phyloP scores from a whole-genome alignment of 768 basidiomycete genomes.

The Hygrophoropsis aurantiaca region DNA sequence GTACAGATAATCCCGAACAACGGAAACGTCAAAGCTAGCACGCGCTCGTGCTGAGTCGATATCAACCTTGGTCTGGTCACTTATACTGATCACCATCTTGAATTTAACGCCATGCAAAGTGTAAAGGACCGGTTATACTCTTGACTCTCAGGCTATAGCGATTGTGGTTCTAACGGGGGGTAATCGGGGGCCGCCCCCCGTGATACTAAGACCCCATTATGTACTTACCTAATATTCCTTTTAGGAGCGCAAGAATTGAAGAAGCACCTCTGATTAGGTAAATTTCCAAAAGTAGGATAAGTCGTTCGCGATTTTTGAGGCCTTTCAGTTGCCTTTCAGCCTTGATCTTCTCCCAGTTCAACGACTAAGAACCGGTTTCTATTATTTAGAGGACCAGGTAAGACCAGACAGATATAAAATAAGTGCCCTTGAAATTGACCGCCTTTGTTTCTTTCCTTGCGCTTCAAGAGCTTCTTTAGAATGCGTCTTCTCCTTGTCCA shows the following conservation, averaged over 20 bases:
- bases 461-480: constrained; percentile 1
- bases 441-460: not conserved
- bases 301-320: constrained; percentile 1
- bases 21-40: constrained; percentile 42
- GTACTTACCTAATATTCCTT: too few relatives aligned
- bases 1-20: constrained; percentile 50
- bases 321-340: not conserved
- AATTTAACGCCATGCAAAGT: too few relatives aligned
- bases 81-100: constrained; percentile 28
- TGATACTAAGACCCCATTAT: too few relatives aligned
- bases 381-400: constrained; percentile 13
- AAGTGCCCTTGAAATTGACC: not conserved
- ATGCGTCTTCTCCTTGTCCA: constrained; percentile 24
- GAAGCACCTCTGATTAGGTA: constrained; percentile 6
- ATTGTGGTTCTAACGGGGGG: too few relatives aligned
- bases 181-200: too few relatives aligned
- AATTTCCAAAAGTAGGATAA: constrained; percentile 7
- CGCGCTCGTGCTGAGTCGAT: constrained; percentile 49
- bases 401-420: not conserved
- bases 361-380: not conserved
- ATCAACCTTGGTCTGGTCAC: constrained; percentile 49
- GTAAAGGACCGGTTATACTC: too few relatives aligned
- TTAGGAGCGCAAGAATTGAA: too few relatives aligned
- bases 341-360: not conserved
- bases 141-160: too few relatives aligned